These are phyloP conservation scores for Cordyceps pruinosa DNA, from an alignment of 2,329 filamentous ascomycete genomes.

Conservation along the genomic window DNA sequence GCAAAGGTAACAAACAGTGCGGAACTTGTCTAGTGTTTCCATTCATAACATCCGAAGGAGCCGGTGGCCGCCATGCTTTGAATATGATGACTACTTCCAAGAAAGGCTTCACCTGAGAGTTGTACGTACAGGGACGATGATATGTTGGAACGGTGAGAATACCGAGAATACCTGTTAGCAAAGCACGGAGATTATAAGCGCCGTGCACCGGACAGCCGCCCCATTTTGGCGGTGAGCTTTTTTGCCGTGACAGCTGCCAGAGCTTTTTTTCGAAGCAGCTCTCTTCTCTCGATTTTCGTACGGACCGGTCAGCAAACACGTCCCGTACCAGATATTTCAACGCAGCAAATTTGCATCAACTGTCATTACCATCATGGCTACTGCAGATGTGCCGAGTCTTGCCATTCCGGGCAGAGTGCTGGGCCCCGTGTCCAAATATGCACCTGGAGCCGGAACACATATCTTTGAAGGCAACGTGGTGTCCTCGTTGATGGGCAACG, in stretches of 20 bases:
- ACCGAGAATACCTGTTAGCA: no score
- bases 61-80: no score
- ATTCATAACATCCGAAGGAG: not conserved
- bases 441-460: conserved; percentile 77
- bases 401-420: conserved; percentile 79
- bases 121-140: no score
- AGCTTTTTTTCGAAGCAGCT: conserved; percentile 4
- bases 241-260: conserved; percentile 1
- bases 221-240: conserved; percentile 9
- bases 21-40: not conserved
- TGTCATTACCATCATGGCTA: conserved; percentile 22
- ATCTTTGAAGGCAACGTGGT: conserved; percentile 67
- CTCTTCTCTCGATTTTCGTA: no score
- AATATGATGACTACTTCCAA: no score
- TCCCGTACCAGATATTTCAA: not conserved
- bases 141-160: no score
- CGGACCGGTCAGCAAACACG: not conserved
- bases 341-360: not conserved
- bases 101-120: no score
- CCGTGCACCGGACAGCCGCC: not conserved
- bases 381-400: conserved; percentile 39
- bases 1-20: not conserved
- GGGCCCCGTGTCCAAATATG: conserved; percentile 58
- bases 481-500: conserved; percentile 73
- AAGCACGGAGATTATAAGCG: conserved; percentile 7